Base-by-base conservation (phyloP, 257 asterid species). In the Capsicum baccatum region DNA sequence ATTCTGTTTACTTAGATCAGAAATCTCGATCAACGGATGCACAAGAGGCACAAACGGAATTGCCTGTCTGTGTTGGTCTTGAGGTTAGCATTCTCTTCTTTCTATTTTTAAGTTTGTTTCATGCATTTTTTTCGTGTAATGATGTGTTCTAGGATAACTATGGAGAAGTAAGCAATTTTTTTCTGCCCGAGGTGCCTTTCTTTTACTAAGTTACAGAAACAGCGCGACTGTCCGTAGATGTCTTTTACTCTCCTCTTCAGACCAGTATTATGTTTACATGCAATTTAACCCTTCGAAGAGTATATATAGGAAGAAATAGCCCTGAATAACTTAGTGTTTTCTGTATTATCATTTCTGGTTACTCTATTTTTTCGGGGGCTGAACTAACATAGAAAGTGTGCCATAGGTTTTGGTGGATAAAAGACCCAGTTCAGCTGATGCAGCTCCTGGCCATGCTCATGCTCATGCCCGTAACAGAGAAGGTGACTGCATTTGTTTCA, bases 51-150 rank as follows among this genome's bases (percentile, higher is more conserved):
- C 91, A 82, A 86, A 84, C 94, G 2, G 97, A 90, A 86, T 85
- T 96, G 83, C 99, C 99, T 3, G 87, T 91, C 48, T 96, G 99
- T 84, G 86, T 92, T 52, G 99, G 99, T 82, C 91, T 93, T 87
- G 97, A 94, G 98, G 99, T 96, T 90, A 57, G 93, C 86, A 71
- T 90, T 81, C 70, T 54, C 66, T 68, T 57, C 12, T 58, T 74
- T 83, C 12, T 26, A 16, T 79, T 52, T 54, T 74, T 3, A 50
- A 74, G 62, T 50, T 74, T 85, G 10, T 67, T 66, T 86, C 56
- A 59, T 79, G 85, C 85, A 26, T n/a, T 78, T 81, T 81, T 64
- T 70, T 8, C 16, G 33, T 79, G 48, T 58, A 2, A 17, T 67
- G 48, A 58, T 47, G 21, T 55, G 42, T 79, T 12, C 52, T 50